These are phyloP conservation scores for Alternaria triticimaculans DNA, from an alignment of 2,329 filamentous ascomycete species.

Conservation along the genomic window DNA sequence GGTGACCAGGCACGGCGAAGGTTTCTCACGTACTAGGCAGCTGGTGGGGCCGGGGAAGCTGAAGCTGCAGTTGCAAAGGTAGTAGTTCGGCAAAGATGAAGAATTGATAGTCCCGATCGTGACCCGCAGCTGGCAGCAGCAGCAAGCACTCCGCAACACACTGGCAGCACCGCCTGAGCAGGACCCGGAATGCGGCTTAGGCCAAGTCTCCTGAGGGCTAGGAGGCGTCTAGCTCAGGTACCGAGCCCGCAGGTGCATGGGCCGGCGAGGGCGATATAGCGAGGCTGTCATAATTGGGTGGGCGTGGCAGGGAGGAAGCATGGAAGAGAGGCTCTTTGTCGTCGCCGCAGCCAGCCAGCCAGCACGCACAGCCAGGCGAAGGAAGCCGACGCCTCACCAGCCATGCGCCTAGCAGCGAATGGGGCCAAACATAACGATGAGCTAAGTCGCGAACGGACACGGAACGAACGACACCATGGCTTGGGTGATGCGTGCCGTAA, in stretches of 20 bases:
- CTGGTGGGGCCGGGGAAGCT: slow-evolving; percentile 39
- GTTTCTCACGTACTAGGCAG: slow-evolving; percentile 36
- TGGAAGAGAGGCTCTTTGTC: slow-evolving; percentile 29
- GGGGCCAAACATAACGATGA: slow-evolving; percentile 28
- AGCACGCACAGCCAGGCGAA: slow-evolving; percentile 28
- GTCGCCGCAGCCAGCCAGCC: slow-evolving; percentile 13
- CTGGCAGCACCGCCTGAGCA: slow-evolving; percentile 19
- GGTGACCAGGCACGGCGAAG: slow-evolving; percentile 31
- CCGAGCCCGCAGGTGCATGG: slow-evolving; percentile 37
- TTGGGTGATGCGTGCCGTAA: slow-evolving; percentile 30
- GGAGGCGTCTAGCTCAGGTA: slow-evolving; percentile 38
- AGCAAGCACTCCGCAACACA: slow-evolving; percentile 7
- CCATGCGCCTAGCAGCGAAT: slow-evolving; percentile 26
- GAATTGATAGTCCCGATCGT: slow-evolving; percentile 42
- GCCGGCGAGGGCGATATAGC: slow-evolving; percentile 38
- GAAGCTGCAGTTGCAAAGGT: slow-evolving; percentile 37
- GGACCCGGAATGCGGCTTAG: slow-evolving; percentile 33
- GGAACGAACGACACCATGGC: slow-evolving; percentile 28
- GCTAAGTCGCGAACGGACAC: slow-evolving; percentile 37
- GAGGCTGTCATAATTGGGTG: slow-evolving; percentile 42
- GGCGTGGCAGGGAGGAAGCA: slow-evolving; percentile 39
- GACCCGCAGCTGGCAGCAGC: slow-evolving; percentile 30
- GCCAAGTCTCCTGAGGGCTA: slow-evolving; percentile 26
- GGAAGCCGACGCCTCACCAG: slow-evolving; percentile 30
- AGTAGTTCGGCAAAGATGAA: slow-evolving; percentile 36